A percentile compares a stretch with the other conserved stretches of the same genome.
Evolutionary conservation across 2,329 filamentous ascomycete genomes (phyloP).

Genomic region (Nakataea oryzae): DNA sequence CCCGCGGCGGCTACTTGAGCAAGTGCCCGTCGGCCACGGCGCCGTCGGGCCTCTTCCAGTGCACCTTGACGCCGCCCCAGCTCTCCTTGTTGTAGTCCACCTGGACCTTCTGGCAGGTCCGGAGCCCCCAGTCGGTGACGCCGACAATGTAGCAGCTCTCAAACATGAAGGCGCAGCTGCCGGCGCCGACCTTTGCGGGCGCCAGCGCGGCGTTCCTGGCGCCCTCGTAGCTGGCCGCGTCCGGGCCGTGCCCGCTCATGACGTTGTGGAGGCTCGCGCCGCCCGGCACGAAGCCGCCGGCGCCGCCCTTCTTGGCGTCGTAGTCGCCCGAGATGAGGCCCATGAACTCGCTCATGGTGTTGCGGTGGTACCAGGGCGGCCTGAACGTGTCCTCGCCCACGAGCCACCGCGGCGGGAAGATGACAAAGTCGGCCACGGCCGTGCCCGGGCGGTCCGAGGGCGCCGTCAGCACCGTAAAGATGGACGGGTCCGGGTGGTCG

Average conservation of each 20-base stretch:
- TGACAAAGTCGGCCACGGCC: constrained; percentile 47
- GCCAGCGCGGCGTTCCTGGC: constrained; percentile 32
- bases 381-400: constrained; percentile 46
- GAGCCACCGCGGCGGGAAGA: constrained; percentile 51
- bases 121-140: constrained; percentile 59
- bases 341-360: constrained; percentile 38
- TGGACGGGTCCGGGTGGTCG: constrained; percentile 56
- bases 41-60: constrained; percentile 10
- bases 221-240: constrained; percentile 32
- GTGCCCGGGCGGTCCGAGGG: constrained; percentile 38
- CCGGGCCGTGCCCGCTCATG: constrained; percentile 43
- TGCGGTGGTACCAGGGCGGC: constrained; percentile 47
- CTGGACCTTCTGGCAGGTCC: constrained; percentile 48
- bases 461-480: constrained; percentile 49
- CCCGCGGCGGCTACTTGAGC: background rate
- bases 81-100: constrained; percentile 69
- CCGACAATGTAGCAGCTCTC: constrained; percentile 32
- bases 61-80: constrained; percentile 35
- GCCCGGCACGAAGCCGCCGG: constrained; percentile 28
- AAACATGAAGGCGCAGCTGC: constrained; percentile 41
- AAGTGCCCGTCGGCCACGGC: constrained; percentile 7
- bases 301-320: constrained; percentile 32
- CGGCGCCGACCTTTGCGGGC: constrained; percentile 31
- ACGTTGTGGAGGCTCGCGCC: constrained; percentile 42
- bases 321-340: constrained; percentile 32